Evolutionary conservation across 164 flowering plant species (phyloP).

Genomic region (Cinnamomum chago): DNA sequence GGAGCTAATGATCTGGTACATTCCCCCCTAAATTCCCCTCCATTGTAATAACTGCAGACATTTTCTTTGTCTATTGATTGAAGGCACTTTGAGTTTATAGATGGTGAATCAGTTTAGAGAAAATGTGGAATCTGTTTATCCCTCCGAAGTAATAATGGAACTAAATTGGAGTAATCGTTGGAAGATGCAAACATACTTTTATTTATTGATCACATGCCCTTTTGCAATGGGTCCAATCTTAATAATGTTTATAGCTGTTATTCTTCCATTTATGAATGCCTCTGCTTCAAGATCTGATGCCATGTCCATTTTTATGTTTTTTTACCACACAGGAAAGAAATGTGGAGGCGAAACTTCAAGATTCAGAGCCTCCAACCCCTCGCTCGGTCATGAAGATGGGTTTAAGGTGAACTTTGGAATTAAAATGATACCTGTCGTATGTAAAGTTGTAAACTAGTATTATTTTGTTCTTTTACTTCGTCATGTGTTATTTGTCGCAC

Average conservation of each 20-base stretch:
- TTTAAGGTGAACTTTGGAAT: slow-evolving; percentile 43
- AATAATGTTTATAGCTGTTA: neutral
- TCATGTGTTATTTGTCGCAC: no score
- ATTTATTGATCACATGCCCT: no score
- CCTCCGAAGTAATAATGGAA: neutral
- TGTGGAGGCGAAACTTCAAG: slow-evolving; percentile 56
- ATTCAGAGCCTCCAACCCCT: slow-evolving; percentile 74
- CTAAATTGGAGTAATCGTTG: neutral
- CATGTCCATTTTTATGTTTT: neutral
- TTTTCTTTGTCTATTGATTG: neutral
- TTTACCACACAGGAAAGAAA: slow-evolving; percentile 62
- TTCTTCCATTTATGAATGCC: neutral
- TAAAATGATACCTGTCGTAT: no score
- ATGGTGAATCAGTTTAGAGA: neutral
- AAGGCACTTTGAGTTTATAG: neutral
- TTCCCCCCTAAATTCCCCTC: neutral
- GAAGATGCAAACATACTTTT: neutral
- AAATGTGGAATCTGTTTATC: neutral
- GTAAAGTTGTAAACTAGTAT: neutral
- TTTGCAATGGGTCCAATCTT: neutral
- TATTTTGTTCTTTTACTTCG: neutral
- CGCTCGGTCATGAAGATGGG: slow-evolving; percentile 56
- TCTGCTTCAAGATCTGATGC: neutral
- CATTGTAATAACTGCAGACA: neutral
- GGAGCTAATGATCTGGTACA: slow-evolving; percentile 58